Evolutionary conservation across 208 protist species (phyloP).

Genomic region (Acanthamoeba divionensis): DNA sequence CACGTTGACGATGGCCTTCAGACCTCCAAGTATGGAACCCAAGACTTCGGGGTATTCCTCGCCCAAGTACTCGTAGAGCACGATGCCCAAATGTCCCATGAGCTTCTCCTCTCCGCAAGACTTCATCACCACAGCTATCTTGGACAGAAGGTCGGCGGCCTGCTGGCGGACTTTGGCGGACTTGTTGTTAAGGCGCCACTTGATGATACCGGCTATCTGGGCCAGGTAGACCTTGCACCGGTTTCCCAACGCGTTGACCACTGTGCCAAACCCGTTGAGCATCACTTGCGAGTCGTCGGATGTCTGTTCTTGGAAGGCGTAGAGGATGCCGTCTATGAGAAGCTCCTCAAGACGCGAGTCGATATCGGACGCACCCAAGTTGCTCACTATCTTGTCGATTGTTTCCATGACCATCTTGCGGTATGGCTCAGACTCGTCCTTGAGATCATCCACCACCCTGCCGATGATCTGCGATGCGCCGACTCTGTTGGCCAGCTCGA

Average conservation of each 20-base stretch:
- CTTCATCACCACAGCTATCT: conserved; percentile 93
- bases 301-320: conserved; percentile 94
- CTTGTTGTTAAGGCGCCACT: conserved; percentile 94
- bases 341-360: conserved; percentile 88
- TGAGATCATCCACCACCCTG: conserved; percentile 94
- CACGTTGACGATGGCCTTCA: conserved; percentile 95
- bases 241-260: conserved; percentile 74
- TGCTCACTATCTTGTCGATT: conserved; percentile 83
- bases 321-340: conserved; percentile 96
- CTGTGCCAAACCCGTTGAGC: conserved; percentile 82
- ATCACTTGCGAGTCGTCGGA: conserved; percentile 92
- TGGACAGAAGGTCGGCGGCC: conserved; percentile 92
- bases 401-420: conserved; percentile 93
- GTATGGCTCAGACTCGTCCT: conserved; percentile 96
- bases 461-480: conserved; percentile 91
- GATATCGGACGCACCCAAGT: conserved; percentile 86
- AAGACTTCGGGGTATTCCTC: conserved; percentile 97
- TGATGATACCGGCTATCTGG: conserved; percentile 95
- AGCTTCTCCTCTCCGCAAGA: conserved; percentile 91
- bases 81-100: conserved; percentile 92
- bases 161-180: conserved; percentile 90
- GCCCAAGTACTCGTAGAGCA: conserved; percentile 97
- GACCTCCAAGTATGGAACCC: conserved; percentile 92
- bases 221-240: conserved; percentile 86
- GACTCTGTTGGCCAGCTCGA: conserved; percentile 93